phyloP scores from a whole-genome alignment of 306 rosid genomes.

The Crotalaria pallida region DNA sequence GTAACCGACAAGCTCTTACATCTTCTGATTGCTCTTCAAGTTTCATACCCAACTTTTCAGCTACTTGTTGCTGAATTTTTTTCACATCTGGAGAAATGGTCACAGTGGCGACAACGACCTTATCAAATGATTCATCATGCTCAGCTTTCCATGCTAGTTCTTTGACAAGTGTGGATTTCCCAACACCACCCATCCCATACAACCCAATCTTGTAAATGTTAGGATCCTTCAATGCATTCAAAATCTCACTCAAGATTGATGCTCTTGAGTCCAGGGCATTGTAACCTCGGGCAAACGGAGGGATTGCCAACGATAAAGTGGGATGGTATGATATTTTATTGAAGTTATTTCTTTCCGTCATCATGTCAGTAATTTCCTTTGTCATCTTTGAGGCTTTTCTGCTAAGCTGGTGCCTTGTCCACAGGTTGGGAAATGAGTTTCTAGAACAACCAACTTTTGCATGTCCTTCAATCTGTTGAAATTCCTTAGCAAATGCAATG shows the following conservation, averaged over 20 bases:
- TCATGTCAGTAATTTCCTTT: neutral
- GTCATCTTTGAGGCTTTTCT: neutral
- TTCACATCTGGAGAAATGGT: too few species aligned
- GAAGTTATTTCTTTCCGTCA: neutral
- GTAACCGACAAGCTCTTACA: neutral
- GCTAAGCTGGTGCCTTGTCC: neutral
- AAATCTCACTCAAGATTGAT: too few species aligned
- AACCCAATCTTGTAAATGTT: too few species aligned
- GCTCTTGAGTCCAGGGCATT: too few species aligned
- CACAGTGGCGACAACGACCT: too few species aligned
- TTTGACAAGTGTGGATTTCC: too few species aligned
- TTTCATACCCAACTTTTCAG: neutral
- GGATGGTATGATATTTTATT: neutral
- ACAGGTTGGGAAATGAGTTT: neutral
- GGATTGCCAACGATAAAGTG: neutral
- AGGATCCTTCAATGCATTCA: too few species aligned
- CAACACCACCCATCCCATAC: too few species aligned
- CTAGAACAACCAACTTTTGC: neutral
- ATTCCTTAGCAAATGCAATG: neutral
- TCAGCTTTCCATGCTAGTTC: too few species aligned
- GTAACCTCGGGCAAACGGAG: too few species aligned
- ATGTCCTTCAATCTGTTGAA: neutral
- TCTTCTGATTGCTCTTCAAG: neutral
- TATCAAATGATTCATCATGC: too few species aligned
- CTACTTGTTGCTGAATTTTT: too few species aligned